Base-by-base conservation (phyloP, 257 asterid species). In the Solanum okadae region DNA sequence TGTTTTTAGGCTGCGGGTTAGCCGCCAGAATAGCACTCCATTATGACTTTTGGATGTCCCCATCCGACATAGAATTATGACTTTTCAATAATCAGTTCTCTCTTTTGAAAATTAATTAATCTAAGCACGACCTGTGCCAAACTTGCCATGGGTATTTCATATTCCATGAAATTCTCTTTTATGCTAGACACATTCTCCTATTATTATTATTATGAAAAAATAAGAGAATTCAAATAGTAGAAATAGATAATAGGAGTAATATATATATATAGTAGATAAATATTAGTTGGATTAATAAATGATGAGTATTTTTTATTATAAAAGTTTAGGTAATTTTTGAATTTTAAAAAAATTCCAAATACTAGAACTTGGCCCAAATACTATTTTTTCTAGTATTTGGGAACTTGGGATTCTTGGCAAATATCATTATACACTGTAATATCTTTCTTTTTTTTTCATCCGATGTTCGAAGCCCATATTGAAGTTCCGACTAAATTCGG, bases 401-500 rank as follows among this genome's bases (percentile, higher is more conserved):
- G 3, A 49, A 49, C 9, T 52, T 52, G 23, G 22, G 23, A 52
- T 52, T 52, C 22, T 52, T 52, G 61, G 3, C 61, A 16, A 52
- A 52, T 52, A 44, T 44, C 49, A 4, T 44, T 44, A 12, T 44
- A 44, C 49, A 11, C 2, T 11, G 5, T 4, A 44, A 44, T 44
- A 44, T 44, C 16, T 44, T 44, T n/a, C n/a, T 11, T 42, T 11
- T 42, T 42, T 42, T 42, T 42, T 10, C 2, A 44, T 1, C 5
- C 52, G 16, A 1, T 44, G 52, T 44, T 4, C 0, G 0, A 5
- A 44, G 16, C 0, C 16, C 52, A 44, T 1, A 44, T 12, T 44
- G 6, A 1, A 44, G 16, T 2, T 44, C 1, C 2, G 1, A 44
- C 2, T 44, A 44, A 44, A 44, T 44, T 4, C 0, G 2, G 0